Base-by-base conservation (phyloP, 805 yeast genomes). In the Starmerella scarabaei region DNA sequence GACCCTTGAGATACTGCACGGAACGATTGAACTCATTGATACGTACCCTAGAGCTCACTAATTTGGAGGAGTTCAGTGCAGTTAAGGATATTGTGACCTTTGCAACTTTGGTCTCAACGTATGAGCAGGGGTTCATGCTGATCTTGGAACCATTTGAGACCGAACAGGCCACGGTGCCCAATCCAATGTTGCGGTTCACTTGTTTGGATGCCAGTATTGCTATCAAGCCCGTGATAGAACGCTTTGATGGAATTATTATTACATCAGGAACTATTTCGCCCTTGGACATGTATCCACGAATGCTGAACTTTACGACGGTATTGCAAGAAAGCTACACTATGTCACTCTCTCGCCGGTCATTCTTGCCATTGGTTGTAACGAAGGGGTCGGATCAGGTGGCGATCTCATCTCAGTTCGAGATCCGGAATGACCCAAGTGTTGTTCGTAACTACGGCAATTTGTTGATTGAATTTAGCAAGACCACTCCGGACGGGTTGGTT, bases 261-360 rank as follows among this genome's bases (percentile, higher is more conserved):
- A 91, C 99, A 0, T 83, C 95, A 0, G 99, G 99, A 50, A 91
- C 99, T 14, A 91, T 91, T 35, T 88, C 97, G 0, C 99, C 99
- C 1, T 71, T 91, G 58, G 97, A 91, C 55, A 91, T 91, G 99
- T 91, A 91, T 58, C 99, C 98, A 5, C 78, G 83, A 52, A 88
- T 88, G 97, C 65, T 88, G 45, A 81, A 85, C 55, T 88, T 91
- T 60, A 85, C 82, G 38, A 86, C 97, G 0, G 94, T 86, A 3
- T 69, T 91, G 27, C 95, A 86, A 60, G 91, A 85, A 56, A 86
- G 96, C 0, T 91, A 91, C 56, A 75, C 96, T 1, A 91, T 91
- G 96, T 83, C 98, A 0, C 70, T 91, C 49, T 85, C 94, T 3
- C 73, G 94, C 52, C 67, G 94, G 47, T 81, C 97, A 0, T 91